Base-by-base conservation (phyloP, 306 rosid genomes). In the peach (Prunus persica) region DNA sequence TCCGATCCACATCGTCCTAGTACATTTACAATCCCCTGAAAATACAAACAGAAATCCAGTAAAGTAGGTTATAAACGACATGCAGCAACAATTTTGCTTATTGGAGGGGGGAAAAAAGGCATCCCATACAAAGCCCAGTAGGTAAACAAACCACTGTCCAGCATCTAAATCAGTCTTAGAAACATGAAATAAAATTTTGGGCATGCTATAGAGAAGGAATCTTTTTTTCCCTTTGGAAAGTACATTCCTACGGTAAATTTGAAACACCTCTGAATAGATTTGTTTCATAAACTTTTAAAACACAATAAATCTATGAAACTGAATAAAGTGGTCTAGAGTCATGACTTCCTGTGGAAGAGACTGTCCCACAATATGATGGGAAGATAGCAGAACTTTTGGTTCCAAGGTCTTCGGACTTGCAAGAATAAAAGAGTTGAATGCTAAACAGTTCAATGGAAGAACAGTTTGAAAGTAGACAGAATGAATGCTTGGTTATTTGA, bases 11-110 rank as follows among this genome's bases (percentile, higher is more conserved):
- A 8, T 43, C 4, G 1, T 22, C 77, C 2, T 47, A 16, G 72
- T 6, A 25, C 77, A 73, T 57, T 16, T 73, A 73, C 57, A 46
- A 72, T 4, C 57, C 64, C 55, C 68, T 14, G 27, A 19, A 72
- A 41, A 25, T 24, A 43, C 55, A 58, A 60, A 30, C 30, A 67
- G 32, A 46, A 38, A 54, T 51, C 12, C 18, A 22, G 47, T 30
- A 6, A 43, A 20, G 24, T 25, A 38, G 54, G 52, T n/a, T 43
- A n/a, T 63, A 20, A 4, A 22, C 7, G 51, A 67, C 54, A 24
- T 47, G 2, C 67, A 15, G 67, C 67, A 30, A 43, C 14, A 25
- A 60, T 8, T 25, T 60, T 11, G 9, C 43, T 38, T 38, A 38
- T 38, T 38, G 43, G 43, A 38, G 43, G 43, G 43, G 43, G 8